phyloP scores from a whole-genome alignment of 2,329 filamentous ascomycete species.

The Monilinia aucupariae region DNA sequence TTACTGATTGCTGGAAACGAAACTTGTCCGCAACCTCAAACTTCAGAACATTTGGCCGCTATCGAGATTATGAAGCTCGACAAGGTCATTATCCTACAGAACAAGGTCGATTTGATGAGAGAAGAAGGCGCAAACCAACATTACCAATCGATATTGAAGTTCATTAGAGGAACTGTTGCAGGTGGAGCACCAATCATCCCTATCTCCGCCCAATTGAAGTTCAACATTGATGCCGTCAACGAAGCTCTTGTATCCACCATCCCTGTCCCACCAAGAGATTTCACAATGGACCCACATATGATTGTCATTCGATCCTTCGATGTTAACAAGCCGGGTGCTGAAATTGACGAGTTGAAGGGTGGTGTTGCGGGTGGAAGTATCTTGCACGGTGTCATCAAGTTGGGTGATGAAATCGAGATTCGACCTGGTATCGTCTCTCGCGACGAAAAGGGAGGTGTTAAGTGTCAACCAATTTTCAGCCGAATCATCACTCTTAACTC shows the following conservation, averaged over 20 bases:
- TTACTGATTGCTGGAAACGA: conserved; percentile 97
- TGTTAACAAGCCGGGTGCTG: conserved; percentile 98
- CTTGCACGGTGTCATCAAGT: conserved; percentile 90
- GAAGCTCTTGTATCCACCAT: conserved; percentile 95
- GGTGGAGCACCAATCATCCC: conserved; percentile 94
- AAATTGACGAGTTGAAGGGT: conserved; percentile 97
- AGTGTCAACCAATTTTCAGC: conserved; percentile 96
- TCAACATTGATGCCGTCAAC: conserved; percentile 98
- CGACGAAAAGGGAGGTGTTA: conserved; percentile 86
- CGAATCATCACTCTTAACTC: conserved; percentile 93
- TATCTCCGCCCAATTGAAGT: conserved; percentile 95
- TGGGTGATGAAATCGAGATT: conserved; percentile 98
- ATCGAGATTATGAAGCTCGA: conserved; percentile 99
- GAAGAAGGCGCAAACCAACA: conserved; percentile 91
- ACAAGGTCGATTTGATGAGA: conserved; percentile 98
- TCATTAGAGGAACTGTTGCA: conserved; percentile 94
- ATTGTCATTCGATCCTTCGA: conserved; percentile 99
- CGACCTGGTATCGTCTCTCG: conserved; percentile 96
- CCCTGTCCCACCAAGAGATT: conserved; percentile 85
- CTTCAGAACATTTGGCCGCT: conserved; percentile 94
- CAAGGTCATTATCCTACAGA: conserved; percentile 99
- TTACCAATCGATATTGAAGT: conserved; percentile 96
- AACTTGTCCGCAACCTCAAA: conserved; percentile 96
- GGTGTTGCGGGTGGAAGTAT: conserved; percentile 98
- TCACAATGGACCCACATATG: conserved; percentile 90